A percentile compares a stretch with the other conserved stretches of the same genome.
These are phyloP conservation scores for Rutidosis leptorrhynchoides DNA, from an alignment of 129 eudicot species.

Conservation along the genomic window DNA sequence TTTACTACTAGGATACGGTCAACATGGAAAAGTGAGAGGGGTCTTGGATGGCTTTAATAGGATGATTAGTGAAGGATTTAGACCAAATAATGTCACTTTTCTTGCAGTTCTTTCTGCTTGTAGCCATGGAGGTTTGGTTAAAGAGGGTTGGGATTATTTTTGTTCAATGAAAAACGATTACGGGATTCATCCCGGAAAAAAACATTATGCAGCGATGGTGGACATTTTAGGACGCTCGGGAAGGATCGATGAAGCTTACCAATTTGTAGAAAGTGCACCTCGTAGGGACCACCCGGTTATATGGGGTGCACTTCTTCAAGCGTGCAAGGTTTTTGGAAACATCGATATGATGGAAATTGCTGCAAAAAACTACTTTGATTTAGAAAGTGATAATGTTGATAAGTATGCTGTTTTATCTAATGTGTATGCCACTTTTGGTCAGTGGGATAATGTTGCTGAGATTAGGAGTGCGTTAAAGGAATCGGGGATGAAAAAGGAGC, in stretches of 20 bases:
- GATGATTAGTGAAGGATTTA: slow-evolving; percentile 74
- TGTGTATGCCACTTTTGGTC: slow-evolving; percentile 77
- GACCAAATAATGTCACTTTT: slow-evolving; percentile 75
- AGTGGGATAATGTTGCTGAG: slow-evolving; percentile 77
- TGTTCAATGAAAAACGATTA: slow-evolving; percentile 60
- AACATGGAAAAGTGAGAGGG: slow-evolving; percentile 63
- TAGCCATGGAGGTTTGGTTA: slow-evolving; percentile 84
- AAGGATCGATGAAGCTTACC: slow-evolving; percentile 73
- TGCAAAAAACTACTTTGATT: slow-evolving; percentile 64
- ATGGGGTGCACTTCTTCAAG: slow-evolving; percentile 95
- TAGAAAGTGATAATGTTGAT: slow-evolving; percentile 80
- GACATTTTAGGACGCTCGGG: slow-evolving; percentile 92
- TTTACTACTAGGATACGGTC: slow-evolving; percentile 82
- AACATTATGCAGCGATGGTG: slow-evolving; percentile 88
- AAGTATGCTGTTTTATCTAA: slow-evolving; percentile 78
- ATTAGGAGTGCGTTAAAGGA: slow-evolving; percentile 70
- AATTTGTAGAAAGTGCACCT: slow-evolving; percentile 57
- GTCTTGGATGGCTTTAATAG: slow-evolving; percentile 51
- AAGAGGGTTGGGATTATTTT: slow-evolving; percentile 64
- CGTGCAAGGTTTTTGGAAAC: slow-evolving; percentile 75
- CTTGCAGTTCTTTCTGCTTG: slow-evolving; percentile 93
- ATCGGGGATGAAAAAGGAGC: slow-evolving; percentile 73
- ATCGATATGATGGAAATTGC: slow-evolving; percentile 68
- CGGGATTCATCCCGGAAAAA: slow-evolving; percentile 62
- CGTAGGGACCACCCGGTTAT: slow-evolving; percentile 65